Evolutionary conservation across 108 stramenopile genomes (phyloP).

Genomic region (Pseudonitzschia multiseries): DNA sequence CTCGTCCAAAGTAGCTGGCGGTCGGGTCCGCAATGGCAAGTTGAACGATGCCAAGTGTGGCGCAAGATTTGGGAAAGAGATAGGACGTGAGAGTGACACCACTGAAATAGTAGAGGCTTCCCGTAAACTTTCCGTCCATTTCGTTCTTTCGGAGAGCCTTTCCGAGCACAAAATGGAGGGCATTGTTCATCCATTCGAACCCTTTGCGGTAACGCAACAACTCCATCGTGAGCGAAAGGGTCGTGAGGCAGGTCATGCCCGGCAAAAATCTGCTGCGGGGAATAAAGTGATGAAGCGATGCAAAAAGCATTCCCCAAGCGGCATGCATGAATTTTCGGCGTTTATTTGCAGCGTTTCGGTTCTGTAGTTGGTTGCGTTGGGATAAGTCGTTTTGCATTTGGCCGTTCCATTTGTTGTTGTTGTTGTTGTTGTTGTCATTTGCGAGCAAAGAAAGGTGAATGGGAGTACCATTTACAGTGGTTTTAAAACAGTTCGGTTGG

Average conservation of each 20-base stretch:
- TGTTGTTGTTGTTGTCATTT: background rate
- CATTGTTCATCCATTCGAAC: conserved; percentile 82
- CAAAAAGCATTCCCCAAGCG: conserved; percentile 76
- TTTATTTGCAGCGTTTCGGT: conserved; percentile 72
- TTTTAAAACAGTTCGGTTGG: too few relatives aligned
- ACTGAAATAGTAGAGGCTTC: conserved; percentile 79
- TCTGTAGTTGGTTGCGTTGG: conserved; percentile 33
- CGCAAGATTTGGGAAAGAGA: conserved; percentile 61
- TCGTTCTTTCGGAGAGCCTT: conserved; percentile 72
- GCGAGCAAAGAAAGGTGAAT: background rate
- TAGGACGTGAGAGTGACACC: conserved; percentile 70
- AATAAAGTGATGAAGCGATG: conserved; percentile 67
- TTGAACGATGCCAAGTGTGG: conserved; percentile 74
- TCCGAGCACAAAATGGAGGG: conserved; percentile 61
- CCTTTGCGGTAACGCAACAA: conserved; percentile 69
- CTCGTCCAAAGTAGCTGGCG: conserved; percentile 74
- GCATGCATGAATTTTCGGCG: conserved; percentile 75
- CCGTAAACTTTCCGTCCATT: conserved; percentile 90
- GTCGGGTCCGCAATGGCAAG: conserved; percentile 83
- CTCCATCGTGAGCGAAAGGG: conserved; percentile 56
- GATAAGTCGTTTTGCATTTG: background rate
- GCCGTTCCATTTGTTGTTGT: background rate
- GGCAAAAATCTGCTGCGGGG: conserved; percentile 60
- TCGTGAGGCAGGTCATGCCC: conserved; percentile 51
- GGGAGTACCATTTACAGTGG: too few relatives aligned